Evolutionary conservation across 495 filamentous ascomycete genomes (phyloP).

Genomic region (Cairneyella variabilis): DNA sequence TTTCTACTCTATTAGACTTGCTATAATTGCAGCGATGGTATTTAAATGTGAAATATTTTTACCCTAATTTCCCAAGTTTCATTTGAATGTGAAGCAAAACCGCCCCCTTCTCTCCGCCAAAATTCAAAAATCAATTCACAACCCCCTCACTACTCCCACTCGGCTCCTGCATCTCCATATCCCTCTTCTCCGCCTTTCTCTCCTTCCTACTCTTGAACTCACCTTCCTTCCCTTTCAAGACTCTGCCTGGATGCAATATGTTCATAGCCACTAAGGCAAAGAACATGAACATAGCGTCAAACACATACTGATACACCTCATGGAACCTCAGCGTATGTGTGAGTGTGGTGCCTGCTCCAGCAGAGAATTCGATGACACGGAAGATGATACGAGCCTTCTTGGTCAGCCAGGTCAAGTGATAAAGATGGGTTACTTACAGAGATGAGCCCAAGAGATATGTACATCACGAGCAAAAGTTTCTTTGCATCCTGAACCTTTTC

Average conservation of each 20-base stretch:
- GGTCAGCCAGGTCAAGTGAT: not conserved
- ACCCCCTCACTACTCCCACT: not conserved
- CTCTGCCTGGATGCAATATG: conserved; percentile 46
- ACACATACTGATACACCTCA: conserved; percentile 45
- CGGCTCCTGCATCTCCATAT: not conserved
- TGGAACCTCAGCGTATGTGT: conserved; percentile 40
- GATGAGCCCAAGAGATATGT: conserved; percentile 36
- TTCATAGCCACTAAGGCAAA: conserved; percentile 43
- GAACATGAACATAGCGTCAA: conserved; percentile 51
- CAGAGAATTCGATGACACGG: conserved; percentile 49
- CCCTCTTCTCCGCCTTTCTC: not conserved
- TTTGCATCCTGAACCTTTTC: conserved; percentile 7
- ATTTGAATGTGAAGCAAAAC: too few species aligned
- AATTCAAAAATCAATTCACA: too few species aligned
- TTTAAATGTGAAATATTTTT: too few species aligned
- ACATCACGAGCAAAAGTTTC: conserved; percentile 34
- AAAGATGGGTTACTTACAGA: conserved; percentile 24
- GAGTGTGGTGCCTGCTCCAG: conserved; percentile 29
- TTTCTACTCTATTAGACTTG: too few species aligned
- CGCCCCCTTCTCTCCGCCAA: too few species aligned
- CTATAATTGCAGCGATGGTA: too few species aligned
- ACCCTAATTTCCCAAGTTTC: too few species aligned
- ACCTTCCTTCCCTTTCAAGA: conserved; percentile 34
- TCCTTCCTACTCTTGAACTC: not conserved
- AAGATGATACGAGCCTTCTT: conserved; percentile 47